phyloP scores from a whole-genome alignment of 1,284 basidiomycete genomes.

The Sphaerobolus stellatus region DNA sequence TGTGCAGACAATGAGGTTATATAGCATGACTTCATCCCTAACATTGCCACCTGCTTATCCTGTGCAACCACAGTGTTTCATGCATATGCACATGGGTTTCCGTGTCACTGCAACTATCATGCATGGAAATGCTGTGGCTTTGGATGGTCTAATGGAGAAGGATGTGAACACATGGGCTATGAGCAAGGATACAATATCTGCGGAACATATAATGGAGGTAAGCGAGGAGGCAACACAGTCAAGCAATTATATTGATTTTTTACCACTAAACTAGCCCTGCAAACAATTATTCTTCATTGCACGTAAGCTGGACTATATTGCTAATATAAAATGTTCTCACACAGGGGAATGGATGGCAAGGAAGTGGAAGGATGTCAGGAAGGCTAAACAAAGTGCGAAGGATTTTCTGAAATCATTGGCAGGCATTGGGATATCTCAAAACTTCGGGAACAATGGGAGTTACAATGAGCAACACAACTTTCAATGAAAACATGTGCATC shows the following conservation, averaged over 20 bases:
- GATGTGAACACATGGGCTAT: constrained; percentile 32
- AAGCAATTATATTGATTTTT: not conserved
- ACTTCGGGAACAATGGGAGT: no score
- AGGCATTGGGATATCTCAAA: no score
- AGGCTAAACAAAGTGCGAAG: no score
- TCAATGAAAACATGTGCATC: no score
- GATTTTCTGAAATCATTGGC: no score
- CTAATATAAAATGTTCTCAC: not conserved
- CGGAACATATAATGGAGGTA: not conserved
- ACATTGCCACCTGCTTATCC: constrained; percentile 14
- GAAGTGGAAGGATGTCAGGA: no score
- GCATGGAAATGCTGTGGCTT: constrained; percentile 30
- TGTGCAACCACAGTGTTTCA: constrained; percentile 34
- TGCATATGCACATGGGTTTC: constrained; percentile 36
- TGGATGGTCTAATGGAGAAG: constrained; percentile 36
- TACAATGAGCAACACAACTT: no score
- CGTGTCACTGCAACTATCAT: constrained; percentile 33
- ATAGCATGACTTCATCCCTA: not conserved
- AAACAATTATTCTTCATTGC: not conserved
- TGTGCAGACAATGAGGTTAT: not conserved
- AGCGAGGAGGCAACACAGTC: not conserved
- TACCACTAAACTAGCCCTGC: not conserved
- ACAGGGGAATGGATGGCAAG: no score
- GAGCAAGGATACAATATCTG: not conserved
- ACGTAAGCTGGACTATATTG: not conserved